Base-by-base conservation (phyloP, 305 asterid species). In the Solanum hybrid region DNA sequence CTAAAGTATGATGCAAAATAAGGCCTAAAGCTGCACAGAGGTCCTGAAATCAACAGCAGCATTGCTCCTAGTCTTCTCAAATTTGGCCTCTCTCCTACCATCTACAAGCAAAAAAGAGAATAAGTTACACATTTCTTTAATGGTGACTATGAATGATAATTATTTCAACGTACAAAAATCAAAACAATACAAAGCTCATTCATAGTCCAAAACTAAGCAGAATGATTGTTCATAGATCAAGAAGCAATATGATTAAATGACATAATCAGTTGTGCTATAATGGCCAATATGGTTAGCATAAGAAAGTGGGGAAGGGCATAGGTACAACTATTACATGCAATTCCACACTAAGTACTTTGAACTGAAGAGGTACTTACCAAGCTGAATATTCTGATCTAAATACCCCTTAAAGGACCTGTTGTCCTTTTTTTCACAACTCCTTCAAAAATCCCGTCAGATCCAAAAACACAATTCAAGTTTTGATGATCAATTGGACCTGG, bases 401-500 rank as follows among this genome's bases (percentile, higher is more conserved):
- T 22, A 78, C 51, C 38, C 78, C 34, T 77, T 31, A 35, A 56
- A 31, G 76, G 56, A 51, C 26, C 35, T 34, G 29, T 20, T 78
- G 88, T n/a, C 73, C 66, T 91, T 90, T 93, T 93, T 88, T 90
- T 90, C 73, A 92, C 94, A 75, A 91, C 75, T 38, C 93, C 95
- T 90, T 93, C 94, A 71, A 93, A 91, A 89, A 93, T 88, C 26
- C 94, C 94, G 56, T 93, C 94, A 87, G 90, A 72, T 29, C 94
- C 93, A 73, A 91, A 93, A 31, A 87, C 56, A 64, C 92, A 89
- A 34, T 37, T 87, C 35, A 92, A 29, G 66, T 89, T 89, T 38
- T 87, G 90, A 75, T 88, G 87, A 86, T 91, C 94, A 89, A 92
- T 88, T 31, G 95, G 92, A 73, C 92, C 94, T 22, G 94, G 93